Conservation (phyloP, 495 filamentous ascomycete species). For the Achaetomiella virescens region DNA sequence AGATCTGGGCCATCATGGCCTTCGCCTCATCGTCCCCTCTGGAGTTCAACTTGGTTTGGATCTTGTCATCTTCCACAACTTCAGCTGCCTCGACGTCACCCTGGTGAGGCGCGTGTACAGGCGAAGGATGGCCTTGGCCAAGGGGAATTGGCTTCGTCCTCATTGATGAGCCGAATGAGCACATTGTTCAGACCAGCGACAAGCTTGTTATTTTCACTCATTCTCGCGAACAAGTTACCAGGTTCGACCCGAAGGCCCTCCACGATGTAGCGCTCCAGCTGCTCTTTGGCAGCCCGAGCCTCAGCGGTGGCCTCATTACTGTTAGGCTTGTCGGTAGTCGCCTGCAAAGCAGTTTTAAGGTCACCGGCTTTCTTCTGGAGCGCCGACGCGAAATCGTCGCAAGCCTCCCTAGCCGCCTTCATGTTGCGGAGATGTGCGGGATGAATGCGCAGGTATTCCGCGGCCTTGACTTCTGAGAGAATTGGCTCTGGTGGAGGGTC, state of each 20-base stretch:
- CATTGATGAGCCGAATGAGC: constrained; percentile 59
- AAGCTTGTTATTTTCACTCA: constrained; percentile 36
- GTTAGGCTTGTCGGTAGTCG: constrained; percentile 7
- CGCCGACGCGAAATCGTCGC: constrained; percentile 11
- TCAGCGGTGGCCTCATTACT: constrained; percentile 8
- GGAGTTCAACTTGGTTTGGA: constrained; percentile 57
- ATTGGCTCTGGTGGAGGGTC: constrained; percentile 17
- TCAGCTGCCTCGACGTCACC: constrained; percentile 50
- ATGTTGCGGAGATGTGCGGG: constrained; percentile 17
- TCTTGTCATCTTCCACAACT: constrained; percentile 63
- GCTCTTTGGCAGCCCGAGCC: constrained; percentile 8
- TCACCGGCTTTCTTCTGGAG: constrained; percentile 10
- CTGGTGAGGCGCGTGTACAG: constrained; percentile 59
- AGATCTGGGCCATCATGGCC: constrained; percentile 31
- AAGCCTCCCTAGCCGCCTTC: not conserved
- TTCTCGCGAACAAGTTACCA: constrained; percentile 43
- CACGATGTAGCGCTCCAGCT: constrained; percentile 18
- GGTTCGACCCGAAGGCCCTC: constrained; percentile 15
- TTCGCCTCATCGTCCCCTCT: constrained; percentile 60
- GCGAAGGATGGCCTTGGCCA: constrained; percentile 60
- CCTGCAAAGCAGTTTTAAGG: constrained; percentile 5
- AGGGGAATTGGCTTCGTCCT: constrained; percentile 57
- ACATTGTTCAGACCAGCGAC: constrained; percentile 53
- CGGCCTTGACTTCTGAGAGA: constrained; percentile 12
- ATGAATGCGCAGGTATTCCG: constrained; percentile 20